A percentile compares a stretch with the other conserved stretches of the same genome.
phyloP scores from a whole-genome alignment of 2,329 filamentous ascomycete species.

The Grosmannia huntii region DNA sequence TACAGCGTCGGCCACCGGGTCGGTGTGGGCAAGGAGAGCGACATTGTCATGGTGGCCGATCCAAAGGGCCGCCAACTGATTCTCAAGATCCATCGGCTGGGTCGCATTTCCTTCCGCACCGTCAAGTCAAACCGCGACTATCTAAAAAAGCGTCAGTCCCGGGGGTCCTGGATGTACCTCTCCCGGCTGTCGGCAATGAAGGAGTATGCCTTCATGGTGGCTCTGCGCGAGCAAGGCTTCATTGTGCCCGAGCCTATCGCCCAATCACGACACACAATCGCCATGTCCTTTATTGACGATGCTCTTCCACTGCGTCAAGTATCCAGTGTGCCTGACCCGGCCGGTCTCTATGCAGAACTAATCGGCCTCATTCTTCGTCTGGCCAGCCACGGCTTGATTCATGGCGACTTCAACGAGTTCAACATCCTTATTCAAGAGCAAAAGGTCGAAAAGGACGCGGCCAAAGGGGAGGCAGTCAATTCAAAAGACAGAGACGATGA shows the following conservation, averaged over 20 bases:
- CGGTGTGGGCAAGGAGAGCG: slow-evolving; percentile 93
- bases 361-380: slow-evolving; percentile 76
- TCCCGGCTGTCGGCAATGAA: slow-evolving; percentile 85
- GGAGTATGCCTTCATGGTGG: slow-evolving; percentile 90
- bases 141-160: slow-evolving; percentile 54
- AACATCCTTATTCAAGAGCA: slow-evolving; percentile 89
- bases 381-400: slow-evolving; percentile 78
- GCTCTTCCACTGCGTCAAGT: slow-evolving; percentile 88
- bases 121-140: slow-evolving; percentile 96
- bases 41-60: slow-evolving; percentile 88
- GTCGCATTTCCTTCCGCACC: slow-evolving; percentile 90
- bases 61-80: slow-evolving; percentile 65
- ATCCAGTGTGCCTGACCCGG: slow-evolving; percentile 68
- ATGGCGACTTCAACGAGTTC: slow-evolving; percentile 99
- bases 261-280: slow-evolving; percentile 87
- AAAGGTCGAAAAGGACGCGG: slow-evolving; percentile 44
- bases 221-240: slow-evolving; percentile 70
- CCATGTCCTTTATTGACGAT: slow-evolving; percentile 92
- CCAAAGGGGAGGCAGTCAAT: slow-evolving; percentile 4
- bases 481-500: slow-evolving; percentile 11
- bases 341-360: slow-evolving; percentile 78
- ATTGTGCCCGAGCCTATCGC: slow-evolving; percentile 77
- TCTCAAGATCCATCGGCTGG: slow-evolving; percentile 90
- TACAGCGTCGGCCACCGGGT: slow-evolving; percentile 93
- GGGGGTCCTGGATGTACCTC: slow-evolving; percentile 95